A percentile compares a stretch with the other conserved stretches of the same genome.
Conservation (phyloP, 2,329 filamentous ascomycete species). For the Boeremia exigua region DNA sequence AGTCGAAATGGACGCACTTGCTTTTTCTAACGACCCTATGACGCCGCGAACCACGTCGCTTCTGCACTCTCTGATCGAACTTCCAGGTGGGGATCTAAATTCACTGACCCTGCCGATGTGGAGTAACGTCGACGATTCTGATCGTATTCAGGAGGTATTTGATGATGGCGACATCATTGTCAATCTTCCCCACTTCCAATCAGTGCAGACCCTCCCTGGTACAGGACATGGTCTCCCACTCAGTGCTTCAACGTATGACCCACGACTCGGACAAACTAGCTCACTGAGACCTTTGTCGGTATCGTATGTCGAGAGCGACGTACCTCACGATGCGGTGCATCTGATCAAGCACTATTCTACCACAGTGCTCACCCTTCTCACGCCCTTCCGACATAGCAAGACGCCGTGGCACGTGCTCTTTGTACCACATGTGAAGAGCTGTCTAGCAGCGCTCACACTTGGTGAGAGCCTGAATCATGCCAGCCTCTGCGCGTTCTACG, state of each 20-base stretch:
- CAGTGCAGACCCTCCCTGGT: neutral
- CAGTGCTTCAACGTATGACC: neutral
- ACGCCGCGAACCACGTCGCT: constrained; percentile 14
- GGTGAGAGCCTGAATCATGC: constrained; percentile 51
- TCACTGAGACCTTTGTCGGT: neutral
- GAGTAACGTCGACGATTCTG: neutral
- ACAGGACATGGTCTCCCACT: neutral
- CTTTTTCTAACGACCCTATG: neutral
- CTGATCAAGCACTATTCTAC: constrained; percentile 50
- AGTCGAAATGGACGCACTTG: neutral
- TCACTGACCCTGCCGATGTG: neutral
- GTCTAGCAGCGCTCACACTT: constrained; percentile 51
- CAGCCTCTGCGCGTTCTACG: constrained; percentile 49
- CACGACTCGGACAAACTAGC: neutral
- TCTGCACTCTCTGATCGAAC: constrained; percentile 14
- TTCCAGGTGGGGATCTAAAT: neutral
- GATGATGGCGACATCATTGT: constrained; percentile 5
- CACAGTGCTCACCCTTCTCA: constrained; percentile 42
- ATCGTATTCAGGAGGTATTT: constrained; percentile 12
- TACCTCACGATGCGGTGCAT: constrained; percentile 44
- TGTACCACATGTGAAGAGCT: constrained; percentile 51
- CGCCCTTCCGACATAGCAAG: constrained; percentile 43
- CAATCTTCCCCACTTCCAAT: neutral
- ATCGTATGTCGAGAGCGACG: neutral
- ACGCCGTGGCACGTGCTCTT: constrained; percentile 56